Evolutionary conservation across 2,329 filamentous ascomycete species (phyloP), one percentile per base, ranked within the genome.

Genomic region (Phaeoacremonium minimum): DNA sequence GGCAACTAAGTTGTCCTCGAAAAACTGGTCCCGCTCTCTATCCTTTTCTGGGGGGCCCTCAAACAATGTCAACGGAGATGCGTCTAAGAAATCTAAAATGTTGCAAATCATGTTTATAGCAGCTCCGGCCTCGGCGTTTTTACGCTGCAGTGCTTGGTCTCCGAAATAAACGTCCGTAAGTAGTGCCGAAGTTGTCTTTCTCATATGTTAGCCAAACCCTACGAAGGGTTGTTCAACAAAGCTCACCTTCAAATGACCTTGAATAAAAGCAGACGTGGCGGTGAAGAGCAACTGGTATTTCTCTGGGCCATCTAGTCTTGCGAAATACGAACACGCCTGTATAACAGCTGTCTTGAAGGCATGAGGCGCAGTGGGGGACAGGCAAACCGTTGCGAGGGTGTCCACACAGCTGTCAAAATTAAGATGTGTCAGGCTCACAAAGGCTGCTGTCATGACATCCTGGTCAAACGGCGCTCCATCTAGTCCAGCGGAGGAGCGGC

Each of bases 401-500:
- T 77, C 75, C 33, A 80, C 66, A 40, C 71, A 75, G 36, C 67
- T 65, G 33, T 81, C 75, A 37, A 79, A 71, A 49, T 76, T 78
- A 22, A 85, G 61, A 46, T 83, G 73, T 11, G 74, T 67, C 28
- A 85, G 60, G 52, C 76, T 80, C 38, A 85, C 78, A 51, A 85
- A 82, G 4, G 80, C 73, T 26, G 77, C 77, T 13, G 80, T 83
- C 59, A 83, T 78, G 49, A 83, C 67, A 40, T 81, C 73, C 52
- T 77, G 74, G 39, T 83, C 79, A 45, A 83, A 77, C 18, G 66
- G 56, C 16, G 61, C 54, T n/a, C 61, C 57, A 17, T 80, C 72
- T 28, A 63, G 52, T 9, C 63, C 63, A 2, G 66, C 57, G 4
- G 67, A 56, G 31, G 70, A 62, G 20, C 70, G 71, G 38, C 74